Conservation (phyloP, 441 rosid species). For the Isatis lusitanica region DNA sequence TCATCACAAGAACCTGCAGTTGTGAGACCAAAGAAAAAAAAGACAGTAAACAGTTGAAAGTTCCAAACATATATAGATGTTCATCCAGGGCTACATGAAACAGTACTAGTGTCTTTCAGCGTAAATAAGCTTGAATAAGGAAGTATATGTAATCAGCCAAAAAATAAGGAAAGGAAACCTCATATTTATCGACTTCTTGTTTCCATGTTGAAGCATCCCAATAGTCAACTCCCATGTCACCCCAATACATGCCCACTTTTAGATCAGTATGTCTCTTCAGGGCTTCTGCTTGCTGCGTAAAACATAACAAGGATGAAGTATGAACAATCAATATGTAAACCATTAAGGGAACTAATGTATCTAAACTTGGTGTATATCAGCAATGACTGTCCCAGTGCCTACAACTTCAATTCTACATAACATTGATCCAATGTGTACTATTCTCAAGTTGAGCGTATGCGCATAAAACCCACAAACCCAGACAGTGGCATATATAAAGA, state of each 20-base stretch:
- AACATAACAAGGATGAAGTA: slow-evolving; percentile 9
- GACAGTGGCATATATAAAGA: background rate
- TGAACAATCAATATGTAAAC: background rate
- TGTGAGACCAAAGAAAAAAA: background rate
- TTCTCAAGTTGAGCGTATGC: background rate
- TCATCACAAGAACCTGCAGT: slow-evolving; percentile 90
- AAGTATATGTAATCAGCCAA: background rate
- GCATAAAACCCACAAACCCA: slow-evolving; percentile 3
- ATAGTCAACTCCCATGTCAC: slow-evolving; percentile 77
- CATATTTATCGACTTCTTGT: slow-evolving; percentile 51
- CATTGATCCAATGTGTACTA: background rate
- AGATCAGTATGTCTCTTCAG: slow-evolving; percentile 69
- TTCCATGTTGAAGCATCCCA: slow-evolving; percentile 69
- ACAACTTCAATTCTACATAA: background rate
- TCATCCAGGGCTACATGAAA: background rate
- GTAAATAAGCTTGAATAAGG: background rate
- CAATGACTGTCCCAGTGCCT: background rate
- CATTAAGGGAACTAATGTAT: background rate
- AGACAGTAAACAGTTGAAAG: background rate
- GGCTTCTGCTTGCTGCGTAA: slow-evolving; percentile 39
- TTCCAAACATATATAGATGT: background rate
- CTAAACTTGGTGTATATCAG: background rate
- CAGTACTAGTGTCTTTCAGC: background rate
- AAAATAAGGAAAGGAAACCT: slow-evolving; percentile 46
- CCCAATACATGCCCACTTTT: slow-evolving; percentile 74